Evolutionary conservation across 352 stramenopile genomes (phyloP).

Genomic region (Pythium monospermum): DNA sequence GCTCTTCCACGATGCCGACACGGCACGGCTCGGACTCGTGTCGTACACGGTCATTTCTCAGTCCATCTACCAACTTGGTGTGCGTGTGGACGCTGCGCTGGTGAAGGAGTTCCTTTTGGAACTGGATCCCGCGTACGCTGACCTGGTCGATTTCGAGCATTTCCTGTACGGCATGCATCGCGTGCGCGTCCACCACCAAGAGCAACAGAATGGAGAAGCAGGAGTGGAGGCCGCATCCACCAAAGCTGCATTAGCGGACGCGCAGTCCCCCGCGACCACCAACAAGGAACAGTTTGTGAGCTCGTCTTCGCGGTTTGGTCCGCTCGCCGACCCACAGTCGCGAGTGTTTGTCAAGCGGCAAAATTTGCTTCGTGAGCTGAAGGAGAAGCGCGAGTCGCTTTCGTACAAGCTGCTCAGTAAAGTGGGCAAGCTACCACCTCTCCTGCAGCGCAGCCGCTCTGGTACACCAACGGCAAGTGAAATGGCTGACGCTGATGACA

Average conservation of each 20-base stretch:
- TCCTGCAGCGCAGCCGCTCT: slow-evolving; percentile 32
- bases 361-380: slow-evolving; percentile 65
- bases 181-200: slow-evolving; percentile 57
- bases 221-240: background rate
- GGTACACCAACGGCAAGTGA: too few relatives aligned
- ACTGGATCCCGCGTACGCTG: slow-evolving; percentile 63
- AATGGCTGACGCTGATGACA: too few relatives aligned
- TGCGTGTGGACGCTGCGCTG: slow-evolving; percentile 39
- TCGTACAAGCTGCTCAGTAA: slow-evolving; percentile 68
- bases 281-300: slow-evolving; percentile 49
- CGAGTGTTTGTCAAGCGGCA: slow-evolving; percentile 64
- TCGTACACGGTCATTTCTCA: slow-evolving; percentile 61
- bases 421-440: slow-evolving; percentile 37
- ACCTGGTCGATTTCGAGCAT: slow-evolving; percentile 78
- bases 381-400: slow-evolving; percentile 66
- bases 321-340: slow-evolving; percentile 40
- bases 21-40: slow-evolving; percentile 58
- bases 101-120: slow-evolving; percentile 45
- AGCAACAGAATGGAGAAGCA: slow-evolving; percentile 55
- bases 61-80: slow-evolving; percentile 67
- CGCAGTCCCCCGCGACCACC: background rate
- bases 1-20: slow-evolving; percentile 58
- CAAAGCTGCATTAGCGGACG: background rate
- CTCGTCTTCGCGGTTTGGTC: slow-evolving; percentile 50
- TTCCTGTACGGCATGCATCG: slow-evolving; percentile 82